A percentile compares a stretch with the other conserved stretches of the same genome.
Evolutionary conservation across 768 basidiomycete species (phyloP).

Genomic region (Tricholoma sp.): DNA sequence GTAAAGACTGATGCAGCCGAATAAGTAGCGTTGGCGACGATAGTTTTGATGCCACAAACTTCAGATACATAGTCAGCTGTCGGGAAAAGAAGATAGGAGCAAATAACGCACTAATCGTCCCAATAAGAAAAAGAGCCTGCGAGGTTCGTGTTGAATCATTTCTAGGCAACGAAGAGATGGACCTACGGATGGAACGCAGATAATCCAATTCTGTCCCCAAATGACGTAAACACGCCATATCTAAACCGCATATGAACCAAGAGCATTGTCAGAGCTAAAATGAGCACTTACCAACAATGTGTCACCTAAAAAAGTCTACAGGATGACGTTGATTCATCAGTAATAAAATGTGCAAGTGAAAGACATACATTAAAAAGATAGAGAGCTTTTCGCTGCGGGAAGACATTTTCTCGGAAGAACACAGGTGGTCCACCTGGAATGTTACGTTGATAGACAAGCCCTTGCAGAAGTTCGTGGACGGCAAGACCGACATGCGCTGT

Average conservation of each 20-base stretch:
- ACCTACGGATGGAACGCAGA: conserved; percentile 18
- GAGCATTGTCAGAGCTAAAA: neutral
- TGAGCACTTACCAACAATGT: conserved; percentile 13
- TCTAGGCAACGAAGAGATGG: neutral
- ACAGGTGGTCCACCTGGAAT: conserved; percentile 11
- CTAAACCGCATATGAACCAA: conserved; percentile 4
- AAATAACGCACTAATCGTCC: conserved; percentile 13
- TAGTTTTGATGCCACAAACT: conserved; percentile 23
- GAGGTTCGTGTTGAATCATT: neutral
- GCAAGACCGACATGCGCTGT: conserved; percentile 22
- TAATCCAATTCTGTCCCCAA: conserved; percentile 19
- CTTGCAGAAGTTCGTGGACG: conserved; percentile 19
- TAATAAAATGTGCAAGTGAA: neutral
- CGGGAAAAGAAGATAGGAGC: neutral
- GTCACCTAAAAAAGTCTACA: conserved; percentile 22
- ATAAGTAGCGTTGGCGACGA: conserved; percentile 16
- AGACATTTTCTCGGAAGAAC: conserved; percentile 20
- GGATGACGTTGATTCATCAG: neutral
- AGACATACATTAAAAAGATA: conserved; percentile 23
- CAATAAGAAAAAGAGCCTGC: conserved; percentile 18
- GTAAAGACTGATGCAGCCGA: conserved; percentile 21
- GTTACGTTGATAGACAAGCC: conserved; percentile 17
- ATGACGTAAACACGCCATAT: conserved; percentile 24
- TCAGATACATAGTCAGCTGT: neutral
- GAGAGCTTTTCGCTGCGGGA: conserved; percentile 22